phyloP scores from a whole-genome alignment of 78 protist genomes.

The Chrysochromulina tobinii region DNA sequence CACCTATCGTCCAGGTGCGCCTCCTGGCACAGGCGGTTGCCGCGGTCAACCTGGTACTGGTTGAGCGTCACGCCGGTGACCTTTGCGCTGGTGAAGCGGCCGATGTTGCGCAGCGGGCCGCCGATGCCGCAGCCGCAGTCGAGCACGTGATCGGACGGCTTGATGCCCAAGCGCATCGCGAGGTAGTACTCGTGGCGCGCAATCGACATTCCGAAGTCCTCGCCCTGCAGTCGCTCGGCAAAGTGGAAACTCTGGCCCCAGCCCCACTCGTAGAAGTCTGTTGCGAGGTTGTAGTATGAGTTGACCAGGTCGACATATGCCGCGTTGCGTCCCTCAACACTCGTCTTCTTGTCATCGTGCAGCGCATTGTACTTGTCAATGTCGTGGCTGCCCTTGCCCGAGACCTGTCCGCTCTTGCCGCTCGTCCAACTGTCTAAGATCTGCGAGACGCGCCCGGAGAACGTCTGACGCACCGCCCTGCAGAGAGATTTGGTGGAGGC shows the following conservation, averaged over 20 bases:
- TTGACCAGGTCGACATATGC: neutral
- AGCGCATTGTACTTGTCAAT: neutral
- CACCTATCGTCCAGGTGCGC: neutral
- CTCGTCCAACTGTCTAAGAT: neutral
- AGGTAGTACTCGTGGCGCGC: conserved; percentile 86
- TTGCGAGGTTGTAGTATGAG: conserved; percentile 26
- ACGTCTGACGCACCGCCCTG: neutral
- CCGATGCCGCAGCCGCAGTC: conserved; percentile 97
- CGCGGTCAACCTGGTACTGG: conserved; percentile 76
- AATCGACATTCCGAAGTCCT: conserved; percentile 66
- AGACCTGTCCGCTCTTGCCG: neutral
- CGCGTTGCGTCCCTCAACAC: neutral
- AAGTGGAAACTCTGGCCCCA: conserved; percentile 95
- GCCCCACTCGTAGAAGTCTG: conserved; percentile 89
- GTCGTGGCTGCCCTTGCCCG: neutral
- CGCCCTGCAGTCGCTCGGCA: conserved; percentile 69
- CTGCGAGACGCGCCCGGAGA: no score
- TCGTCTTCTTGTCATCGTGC: neutral
- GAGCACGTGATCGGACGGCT: conserved; percentile 65
- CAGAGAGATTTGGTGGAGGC: no score
- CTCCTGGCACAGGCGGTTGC: neutral
- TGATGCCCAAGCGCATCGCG: conserved; percentile 68
- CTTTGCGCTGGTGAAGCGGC: conserved; percentile 80
- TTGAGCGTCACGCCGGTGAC: conserved; percentile 85
- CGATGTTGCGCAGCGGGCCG: conserved; percentile 85